Percentiles rank a stretch among this genome's conserved stretches.
These are phyloP conservation scores for Aphanocladium album DNA, from an alignment of 2,329 filamentous ascomycete species.

Conservation along the genomic window DNA sequence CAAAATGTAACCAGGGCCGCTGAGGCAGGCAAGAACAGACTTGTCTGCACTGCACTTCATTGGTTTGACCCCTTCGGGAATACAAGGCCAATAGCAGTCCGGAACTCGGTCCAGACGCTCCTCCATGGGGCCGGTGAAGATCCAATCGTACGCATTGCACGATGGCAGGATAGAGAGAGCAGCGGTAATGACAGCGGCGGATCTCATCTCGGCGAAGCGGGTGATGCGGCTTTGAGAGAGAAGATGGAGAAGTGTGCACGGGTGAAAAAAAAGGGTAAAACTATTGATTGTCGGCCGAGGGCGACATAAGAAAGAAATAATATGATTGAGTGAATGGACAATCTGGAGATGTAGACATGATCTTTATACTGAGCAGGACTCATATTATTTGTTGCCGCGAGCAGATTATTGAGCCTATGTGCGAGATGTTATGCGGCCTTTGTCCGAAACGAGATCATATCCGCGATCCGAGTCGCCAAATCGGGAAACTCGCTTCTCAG, in stretches of 20 bases:
- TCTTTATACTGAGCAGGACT: not conserved
- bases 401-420: not conserved
- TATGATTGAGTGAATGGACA: not conserved
- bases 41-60: not conserved
- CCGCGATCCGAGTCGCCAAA: not conserved
- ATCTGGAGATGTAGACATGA: not conserved
- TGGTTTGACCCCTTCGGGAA: not conserved
- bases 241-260: too few species aligned
- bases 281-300: too few species aligned
- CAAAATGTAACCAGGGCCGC: not conserved
- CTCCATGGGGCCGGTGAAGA: not conserved
- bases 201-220: not conserved
- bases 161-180: not conserved
- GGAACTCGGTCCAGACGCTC: not conserved
- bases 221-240: not conserved
- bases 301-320: too few species aligned
- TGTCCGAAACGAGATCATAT: not conserved
- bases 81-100: not conserved
- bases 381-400: not conserved
- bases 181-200: not conserved
- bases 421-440: not conserved
- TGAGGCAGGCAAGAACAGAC: not conserved
- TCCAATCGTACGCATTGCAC: not conserved
- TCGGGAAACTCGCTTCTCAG: not conserved
- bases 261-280: not conserved